These are phyloP conservation scores for Geosmithia morbida DNA, from an alignment of 2,329 filamentous ascomycete species.

Conservation along the genomic window DNA sequence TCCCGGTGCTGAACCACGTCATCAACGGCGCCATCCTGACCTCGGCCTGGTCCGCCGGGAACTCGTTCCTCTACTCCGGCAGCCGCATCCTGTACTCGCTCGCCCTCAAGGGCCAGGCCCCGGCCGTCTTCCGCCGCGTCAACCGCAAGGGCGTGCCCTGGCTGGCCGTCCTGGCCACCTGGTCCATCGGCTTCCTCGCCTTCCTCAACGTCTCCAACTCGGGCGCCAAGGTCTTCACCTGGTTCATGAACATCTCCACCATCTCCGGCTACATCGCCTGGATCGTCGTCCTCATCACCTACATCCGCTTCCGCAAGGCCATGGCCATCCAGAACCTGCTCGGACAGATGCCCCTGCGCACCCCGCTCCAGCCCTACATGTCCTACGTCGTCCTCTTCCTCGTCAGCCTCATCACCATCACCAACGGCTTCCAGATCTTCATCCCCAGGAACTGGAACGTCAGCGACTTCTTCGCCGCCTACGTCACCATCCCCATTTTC, in stretches of 20 bases:
- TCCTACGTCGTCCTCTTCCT: conserved; percentile 44
- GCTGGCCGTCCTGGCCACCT: conserved; percentile 35
- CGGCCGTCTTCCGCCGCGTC: conserved; percentile 42
- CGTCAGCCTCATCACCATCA: conserved; percentile 48
- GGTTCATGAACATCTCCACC: conserved; percentile 58
- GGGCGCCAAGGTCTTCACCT: conserved; percentile 51
- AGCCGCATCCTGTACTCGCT: conserved; percentile 58
- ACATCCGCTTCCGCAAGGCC: conserved; percentile 43
- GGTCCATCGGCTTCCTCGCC: conserved; percentile 47
- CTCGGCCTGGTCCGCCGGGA: conserved; percentile 48
- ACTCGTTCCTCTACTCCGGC: conserved; percentile 50
- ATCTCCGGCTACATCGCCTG: conserved; percentile 46
- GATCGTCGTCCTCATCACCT: conserved; percentile 43
- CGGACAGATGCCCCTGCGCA: conserved; percentile 34
- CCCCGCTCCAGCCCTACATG: conserved; percentile 45
- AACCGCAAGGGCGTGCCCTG: conserved; percentile 48
- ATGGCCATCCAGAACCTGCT: conserved; percentile 36
- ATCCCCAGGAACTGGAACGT: conserved; percentile 49
- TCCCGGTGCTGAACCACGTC: conserved; percentile 47
- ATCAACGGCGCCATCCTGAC: conserved; percentile 57
- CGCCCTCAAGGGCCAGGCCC: conserved; percentile 51
- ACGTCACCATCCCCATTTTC: conserved; percentile 49
- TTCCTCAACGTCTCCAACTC: conserved; percentile 55
- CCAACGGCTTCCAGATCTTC: conserved; percentile 66
- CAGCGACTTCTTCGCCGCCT: conserved; percentile 48